Evolutionary conservation across 257 asterid genomes (phyloP), one percentile per base, ranked within the genome.

Genomic region (Haberlea rhodopensis): DNA sequence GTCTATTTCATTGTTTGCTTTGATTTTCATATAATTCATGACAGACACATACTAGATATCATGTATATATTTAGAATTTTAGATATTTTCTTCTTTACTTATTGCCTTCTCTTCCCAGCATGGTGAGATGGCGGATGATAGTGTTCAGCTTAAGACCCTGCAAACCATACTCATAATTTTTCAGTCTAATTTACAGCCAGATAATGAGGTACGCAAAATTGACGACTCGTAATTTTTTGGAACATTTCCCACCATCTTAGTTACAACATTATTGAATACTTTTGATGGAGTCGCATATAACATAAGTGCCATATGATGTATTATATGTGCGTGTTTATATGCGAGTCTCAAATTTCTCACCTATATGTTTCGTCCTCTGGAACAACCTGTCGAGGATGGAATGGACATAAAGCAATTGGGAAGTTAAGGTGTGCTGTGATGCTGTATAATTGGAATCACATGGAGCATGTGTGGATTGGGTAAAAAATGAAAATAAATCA

Each of bases 61-160:
- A 3, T 37, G 46, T 37, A 11, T 11, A n/a, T 6, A 37, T 37
- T 37, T 10, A n/a, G n/a, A n/a, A n/a, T n/a, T n/a, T 31, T 22
- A 24, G n/a, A 23, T 66, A 37, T 53, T 72, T 20, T 21, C 68
- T 28, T 51, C 16, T 62, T 64, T 62, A 19, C 5, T 22, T 32
- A 22, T 59, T 73, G 49, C 7, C 46, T 52, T 65, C 43, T 62
- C 40, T 59, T 71, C 69, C 57, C 85, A 92, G 99, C 99, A 92
- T 51, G 85, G 95, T 76, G 97, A 92, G 80, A 92, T 92, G 95
- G 90, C 85, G 46, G 97, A 92, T 71, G 99, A 92, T 72, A 80
- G 84, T 69, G 77, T 92, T 74, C 99, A 92, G 63, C 90, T 92
- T 54, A 92, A 89, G 84, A 87, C 97, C 69, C 76, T 92, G 75